phyloP scores from a whole-genome alignment of 495 filamentous ascomycete genomes.

The Echria macrotheca region DNA sequence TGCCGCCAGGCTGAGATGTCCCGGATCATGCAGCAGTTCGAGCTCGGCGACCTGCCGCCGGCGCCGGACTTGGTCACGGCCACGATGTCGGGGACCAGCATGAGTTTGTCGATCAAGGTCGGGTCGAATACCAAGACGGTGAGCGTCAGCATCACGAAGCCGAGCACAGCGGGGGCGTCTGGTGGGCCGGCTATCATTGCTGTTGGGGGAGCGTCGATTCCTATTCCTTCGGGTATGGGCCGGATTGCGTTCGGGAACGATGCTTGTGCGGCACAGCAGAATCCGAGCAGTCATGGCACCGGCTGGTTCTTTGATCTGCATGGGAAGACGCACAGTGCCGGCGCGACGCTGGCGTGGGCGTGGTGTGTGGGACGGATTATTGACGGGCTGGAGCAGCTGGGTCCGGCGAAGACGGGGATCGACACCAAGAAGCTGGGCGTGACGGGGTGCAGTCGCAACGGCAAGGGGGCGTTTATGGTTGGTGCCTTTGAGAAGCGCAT shows the following conservation, averaged over 20 bases:
- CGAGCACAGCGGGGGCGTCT: slow-evolving; percentile 34
- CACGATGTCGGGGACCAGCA: slow-evolving; percentile 29
- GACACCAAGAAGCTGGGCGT: slow-evolving; percentile 46
- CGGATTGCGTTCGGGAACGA: slow-evolving; percentile 49
- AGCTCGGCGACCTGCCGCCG: slow-evolving; percentile 46
- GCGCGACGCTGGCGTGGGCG: slow-evolving; percentile 48
- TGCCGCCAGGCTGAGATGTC: slow-evolving; percentile 48
- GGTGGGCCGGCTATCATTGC: slow-evolving; percentile 43
- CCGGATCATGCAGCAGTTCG: slow-evolving; percentile 47
- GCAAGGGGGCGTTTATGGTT: slow-evolving; percentile 49
- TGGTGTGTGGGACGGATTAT: slow-evolving; percentile 51
- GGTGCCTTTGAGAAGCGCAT: slow-evolving; percentile 48
- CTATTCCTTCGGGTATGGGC: slow-evolving; percentile 41
- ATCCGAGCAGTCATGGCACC: slow-evolving; percentile 34
- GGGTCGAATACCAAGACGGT: slow-evolving; percentile 42
- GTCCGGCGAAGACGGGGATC: slow-evolving; percentile 37
- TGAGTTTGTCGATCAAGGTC: slow-evolving; percentile 38
- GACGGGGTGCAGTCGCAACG: slow-evolving; percentile 51
- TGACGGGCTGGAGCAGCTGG: slow-evolving; percentile 47
- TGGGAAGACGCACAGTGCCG: slow-evolving; percentile 43
- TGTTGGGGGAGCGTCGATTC: slow-evolving; percentile 44
- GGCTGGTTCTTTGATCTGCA: slow-evolving; percentile 51
- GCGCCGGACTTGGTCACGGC: slow-evolving; percentile 41
- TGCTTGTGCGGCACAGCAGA: slow-evolving; percentile 39
- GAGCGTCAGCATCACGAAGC: slow-evolving; percentile 45